A percentile compares a stretch with the other conserved stretches of the same genome.
These are phyloP conservation scores for Nicotiana tabacum DNA, from an alignment of 257 asterid species.

Conservation along the genomic window DNA sequence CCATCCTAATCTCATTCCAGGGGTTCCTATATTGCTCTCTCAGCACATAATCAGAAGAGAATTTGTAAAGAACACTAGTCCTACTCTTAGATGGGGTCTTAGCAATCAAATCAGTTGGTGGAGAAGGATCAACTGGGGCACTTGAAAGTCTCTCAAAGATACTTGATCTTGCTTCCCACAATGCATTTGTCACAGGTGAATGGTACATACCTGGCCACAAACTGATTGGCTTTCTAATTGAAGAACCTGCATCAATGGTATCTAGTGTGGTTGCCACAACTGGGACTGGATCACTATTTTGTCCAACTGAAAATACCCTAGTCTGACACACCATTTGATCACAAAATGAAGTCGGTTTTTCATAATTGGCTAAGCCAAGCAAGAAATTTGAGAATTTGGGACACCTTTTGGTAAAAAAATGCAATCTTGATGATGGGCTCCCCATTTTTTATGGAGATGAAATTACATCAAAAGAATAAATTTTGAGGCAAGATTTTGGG, in stretches of 20 bases:
- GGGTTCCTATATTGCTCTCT: conserved; percentile 91
- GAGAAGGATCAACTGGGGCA: conserved; percentile 26
- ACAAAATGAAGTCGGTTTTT: background rate
- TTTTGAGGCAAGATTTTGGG: too few species aligned
- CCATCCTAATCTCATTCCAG: conserved; percentile 83
- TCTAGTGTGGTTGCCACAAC: conserved; percentile 22
- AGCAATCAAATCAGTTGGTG: conserved; percentile 39
- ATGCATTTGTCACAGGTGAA: conserved; percentile 88
- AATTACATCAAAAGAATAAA: too few species aligned
- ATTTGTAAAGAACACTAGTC: conserved; percentile 59
- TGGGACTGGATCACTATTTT: conserved; percentile 15
- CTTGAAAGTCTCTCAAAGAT: conserved; percentile 41
- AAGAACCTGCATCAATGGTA: conserved; percentile 76
- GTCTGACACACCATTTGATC: conserved; percentile 16
- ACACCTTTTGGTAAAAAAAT: background rate
- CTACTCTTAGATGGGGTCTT: conserved; percentile 63
- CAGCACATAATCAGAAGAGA: conserved; percentile 68
- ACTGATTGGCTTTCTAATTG: conserved; percentile 75
- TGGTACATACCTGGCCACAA: conserved; percentile 94
- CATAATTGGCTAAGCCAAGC: conserved; percentile 10
- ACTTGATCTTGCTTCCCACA: conserved; percentile 85
- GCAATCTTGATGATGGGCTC: background rate
- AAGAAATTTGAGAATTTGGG: conserved; percentile 29
- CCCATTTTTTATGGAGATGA: background rate
- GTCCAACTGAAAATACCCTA: conserved; percentile 37